Conservation (phyloP, 169 alveolate species). For the Eimeria necatrix region DNA sequence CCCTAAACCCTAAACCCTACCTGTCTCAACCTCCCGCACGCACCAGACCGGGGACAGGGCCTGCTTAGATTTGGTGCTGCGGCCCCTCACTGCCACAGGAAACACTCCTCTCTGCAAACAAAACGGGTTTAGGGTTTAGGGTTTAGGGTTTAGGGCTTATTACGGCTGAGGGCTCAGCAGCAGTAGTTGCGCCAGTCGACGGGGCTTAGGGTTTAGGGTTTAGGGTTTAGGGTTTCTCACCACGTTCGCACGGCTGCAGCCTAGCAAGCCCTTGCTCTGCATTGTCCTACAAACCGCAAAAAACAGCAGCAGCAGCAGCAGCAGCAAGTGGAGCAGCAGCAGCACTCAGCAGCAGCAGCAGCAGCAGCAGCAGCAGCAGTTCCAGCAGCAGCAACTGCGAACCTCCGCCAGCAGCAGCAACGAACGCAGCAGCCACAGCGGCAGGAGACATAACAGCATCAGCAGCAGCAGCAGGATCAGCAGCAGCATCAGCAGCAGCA, state of each 20-base stretch:
- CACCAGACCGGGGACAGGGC: slow-evolving; percentile 75
- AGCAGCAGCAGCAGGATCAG: too few relatives aligned
- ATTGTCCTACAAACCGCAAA: background rate
- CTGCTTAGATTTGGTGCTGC: slow-evolving; percentile 40
- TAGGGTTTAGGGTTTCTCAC: slow-evolving; percentile 47
- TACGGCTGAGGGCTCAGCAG: background rate
- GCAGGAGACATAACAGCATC: too few relatives aligned
- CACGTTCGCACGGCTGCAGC: slow-evolving; percentile 20
- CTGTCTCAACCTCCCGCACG: slow-evolving; percentile 67
- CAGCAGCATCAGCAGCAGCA: too few relatives aligned
- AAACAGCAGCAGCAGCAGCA: slow-evolving; percentile 11
- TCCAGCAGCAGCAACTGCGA: too few relatives aligned
- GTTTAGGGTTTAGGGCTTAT: slow-evolving; percentile 16
- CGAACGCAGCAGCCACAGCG: too few relatives aligned
- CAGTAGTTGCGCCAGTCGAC: too few relatives aligned
- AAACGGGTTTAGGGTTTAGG: slow-evolving; percentile 36
- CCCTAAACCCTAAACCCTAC: slow-evolving; percentile 68
- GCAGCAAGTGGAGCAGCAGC: slow-evolving; percentile 48
- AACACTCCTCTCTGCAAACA: slow-evolving; percentile 42
- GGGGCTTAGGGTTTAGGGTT: background rate
- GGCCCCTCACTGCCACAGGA: slow-evolving; percentile 66
- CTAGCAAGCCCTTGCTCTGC: slow-evolving; percentile 8
- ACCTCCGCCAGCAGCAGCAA: too few relatives aligned
- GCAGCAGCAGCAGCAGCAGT: slow-evolving; percentile 53
- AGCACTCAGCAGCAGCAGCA: slow-evolving; percentile 29